A percentile compares a stretch with the other conserved stretches of the same genome.
Evolutionary conservation across 208 protist species (phyloP).

Genomic region (Acanthamoeba quina): DNA sequence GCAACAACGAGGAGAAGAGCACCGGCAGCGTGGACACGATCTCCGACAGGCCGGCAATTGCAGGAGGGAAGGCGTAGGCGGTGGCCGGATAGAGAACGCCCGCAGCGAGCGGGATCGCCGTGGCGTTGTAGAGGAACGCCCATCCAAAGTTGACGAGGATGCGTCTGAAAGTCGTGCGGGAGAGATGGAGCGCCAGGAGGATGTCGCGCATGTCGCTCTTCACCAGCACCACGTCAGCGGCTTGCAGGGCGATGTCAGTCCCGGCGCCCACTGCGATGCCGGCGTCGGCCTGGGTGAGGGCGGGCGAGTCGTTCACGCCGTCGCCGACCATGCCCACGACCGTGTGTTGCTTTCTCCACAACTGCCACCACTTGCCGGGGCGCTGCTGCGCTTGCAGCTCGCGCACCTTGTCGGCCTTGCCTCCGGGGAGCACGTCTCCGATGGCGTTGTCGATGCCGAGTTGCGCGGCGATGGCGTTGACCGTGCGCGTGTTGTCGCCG

Average conservation of each 20-base stretch:
- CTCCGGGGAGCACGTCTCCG: constrained; percentile 82
- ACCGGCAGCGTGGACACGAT: too few species aligned
- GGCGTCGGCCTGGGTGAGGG: constrained; percentile 90
- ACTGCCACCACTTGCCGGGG: too few species aligned
- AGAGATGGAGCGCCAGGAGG: constrained; percentile 85
- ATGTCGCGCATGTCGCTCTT: constrained; percentile 86
- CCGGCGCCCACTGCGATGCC: constrained; percentile 93
- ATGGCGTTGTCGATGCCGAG: constrained; percentile 41
- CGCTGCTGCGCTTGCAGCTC: too few species aligned
- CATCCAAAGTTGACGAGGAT: constrained; percentile 93
- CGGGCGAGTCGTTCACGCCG: constrained; percentile 92
- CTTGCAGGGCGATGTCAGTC: constrained; percentile 87
- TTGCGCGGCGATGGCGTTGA: not conserved
- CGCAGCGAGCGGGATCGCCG: constrained; percentile 91
- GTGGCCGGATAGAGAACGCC: constrained; percentile 88
- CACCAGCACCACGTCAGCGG: constrained; percentile 91
- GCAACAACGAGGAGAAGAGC: too few species aligned
- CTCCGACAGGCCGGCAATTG: too few species aligned
- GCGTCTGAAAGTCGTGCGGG: constrained; percentile 80
- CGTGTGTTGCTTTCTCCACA: too few species aligned
- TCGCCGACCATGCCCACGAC: constrained; percentile 88
- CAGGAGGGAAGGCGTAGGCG: too few species aligned
- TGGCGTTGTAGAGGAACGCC: constrained; percentile 92
- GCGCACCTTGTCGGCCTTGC: not conserved
- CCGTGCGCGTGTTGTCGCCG: constrained; percentile 65